Percentiles rank a stretch among this genome's conserved stretches.
These are phyloP conservation scores for Vitis cinerea DNA, from an alignment of 164 flowering plant genomes.

Conservation along the genomic window DNA sequence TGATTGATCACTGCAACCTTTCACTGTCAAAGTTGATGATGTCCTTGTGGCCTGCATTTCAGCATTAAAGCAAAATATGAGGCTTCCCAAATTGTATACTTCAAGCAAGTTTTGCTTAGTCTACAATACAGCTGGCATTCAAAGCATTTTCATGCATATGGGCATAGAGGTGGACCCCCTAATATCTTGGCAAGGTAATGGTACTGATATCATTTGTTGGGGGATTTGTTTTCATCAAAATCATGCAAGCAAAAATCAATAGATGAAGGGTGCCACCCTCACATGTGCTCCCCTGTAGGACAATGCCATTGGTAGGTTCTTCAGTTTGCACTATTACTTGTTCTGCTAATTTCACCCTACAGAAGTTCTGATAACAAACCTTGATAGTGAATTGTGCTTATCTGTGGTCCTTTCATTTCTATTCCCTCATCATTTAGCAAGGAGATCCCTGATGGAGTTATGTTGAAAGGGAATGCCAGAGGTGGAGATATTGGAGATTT, in stretches of 20 bases:
- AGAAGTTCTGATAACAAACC: slow-evolving; percentile 33
- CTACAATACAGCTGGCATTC: neutral
- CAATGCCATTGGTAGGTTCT: neutral
- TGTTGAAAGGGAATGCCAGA: slow-evolving; percentile 55
- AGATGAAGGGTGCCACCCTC: neutral
- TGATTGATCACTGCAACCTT: slow-evolving; percentile 12
- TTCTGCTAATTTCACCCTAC: neutral
- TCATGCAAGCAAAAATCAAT: neutral
- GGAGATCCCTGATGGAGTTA: slow-evolving; percentile 65
- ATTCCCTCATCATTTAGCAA: slow-evolving; percentile 55
- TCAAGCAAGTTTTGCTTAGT: neutral
- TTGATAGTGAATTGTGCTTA: slow-evolving; percentile 58
- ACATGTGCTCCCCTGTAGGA: neutral
- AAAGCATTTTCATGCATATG: neutral
- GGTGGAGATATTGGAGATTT: slow-evolving; percentile 88
- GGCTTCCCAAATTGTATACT: neutral
- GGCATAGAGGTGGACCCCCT: neutral
- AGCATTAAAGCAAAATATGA: slow-evolving; percentile 9
- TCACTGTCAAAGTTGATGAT: slow-evolving; percentile 27
- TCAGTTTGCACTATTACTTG: neutral
- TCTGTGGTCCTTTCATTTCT: slow-evolving; percentile 62
- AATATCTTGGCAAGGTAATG: neutral
- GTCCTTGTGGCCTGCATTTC: slow-evolving; percentile 38
- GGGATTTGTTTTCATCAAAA: neutral
- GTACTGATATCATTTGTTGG: neutral